These are phyloP conservation scores for Phallus indusiatus DNA, from an alignment of 768 basidiomycete genomes.

Conservation along the genomic window DNA sequence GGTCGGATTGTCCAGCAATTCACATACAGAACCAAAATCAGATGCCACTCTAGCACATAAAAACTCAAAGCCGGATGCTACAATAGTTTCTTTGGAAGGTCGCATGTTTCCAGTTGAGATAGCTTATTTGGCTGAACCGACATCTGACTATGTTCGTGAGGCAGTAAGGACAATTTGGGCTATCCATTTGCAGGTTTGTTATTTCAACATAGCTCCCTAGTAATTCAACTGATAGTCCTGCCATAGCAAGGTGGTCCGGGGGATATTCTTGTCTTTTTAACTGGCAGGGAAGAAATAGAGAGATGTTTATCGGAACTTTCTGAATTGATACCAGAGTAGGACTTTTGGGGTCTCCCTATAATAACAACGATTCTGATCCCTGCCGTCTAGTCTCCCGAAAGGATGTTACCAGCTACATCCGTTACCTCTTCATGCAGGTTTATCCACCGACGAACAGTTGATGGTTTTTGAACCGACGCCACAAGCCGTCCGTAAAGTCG, in stretches of 20 bases:
- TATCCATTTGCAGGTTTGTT: conserved; percentile 63
- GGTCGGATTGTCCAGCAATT: conserved; percentile 16
- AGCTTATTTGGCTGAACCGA: conserved; percentile 73
- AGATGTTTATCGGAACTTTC: conserved; percentile 70
- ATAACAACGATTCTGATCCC: neutral
- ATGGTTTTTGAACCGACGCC: conserved; percentile 72
- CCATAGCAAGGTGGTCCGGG: conserved; percentile 60
- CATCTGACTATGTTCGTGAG: conserved; percentile 68
- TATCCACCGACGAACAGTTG: conserved; percentile 82
- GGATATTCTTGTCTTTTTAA: conserved; percentile 89
- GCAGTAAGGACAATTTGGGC: conserved; percentile 76
- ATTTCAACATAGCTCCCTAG: neutral
- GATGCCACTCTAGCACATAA: conserved; percentile 61
- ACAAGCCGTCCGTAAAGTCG: conserved; percentile 76
- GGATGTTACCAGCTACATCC: conserved; percentile 50
- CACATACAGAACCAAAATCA: conserved; percentile 23
- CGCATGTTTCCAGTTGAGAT: conserved; percentile 93
- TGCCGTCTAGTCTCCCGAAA: conserved; percentile 35
- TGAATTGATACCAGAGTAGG: conserved; percentile 68
- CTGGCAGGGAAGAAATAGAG: conserved; percentile 95
- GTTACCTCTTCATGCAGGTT: conserved; percentile 80
- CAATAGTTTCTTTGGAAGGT: conserved; percentile 85
- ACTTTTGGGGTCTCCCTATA: conserved; percentile 8
- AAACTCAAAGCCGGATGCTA: conserved; percentile 39
- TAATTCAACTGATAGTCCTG: neutral